phyloP scores from a whole-genome alignment of 257 asterid species.

The Paulownia fortunei region DNA sequence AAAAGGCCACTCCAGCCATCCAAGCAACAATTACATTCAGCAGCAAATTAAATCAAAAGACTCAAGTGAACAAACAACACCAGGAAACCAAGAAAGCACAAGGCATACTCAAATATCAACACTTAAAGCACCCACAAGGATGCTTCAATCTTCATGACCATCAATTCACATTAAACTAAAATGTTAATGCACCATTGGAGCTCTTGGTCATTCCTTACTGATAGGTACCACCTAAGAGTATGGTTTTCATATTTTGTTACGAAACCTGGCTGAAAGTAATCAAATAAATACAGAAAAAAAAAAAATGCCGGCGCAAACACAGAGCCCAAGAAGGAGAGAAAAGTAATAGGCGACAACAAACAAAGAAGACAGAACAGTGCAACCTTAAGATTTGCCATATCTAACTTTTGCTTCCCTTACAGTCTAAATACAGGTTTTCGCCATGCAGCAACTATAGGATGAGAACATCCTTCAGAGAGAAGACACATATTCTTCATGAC shows the following conservation, averaged over 20 bases:
- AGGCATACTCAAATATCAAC: not conserved
- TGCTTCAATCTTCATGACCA: not conserved
- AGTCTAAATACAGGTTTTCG: no score
- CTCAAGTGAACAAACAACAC: not conserved
- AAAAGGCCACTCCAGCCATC: not conserved
- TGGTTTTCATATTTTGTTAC: not conserved
- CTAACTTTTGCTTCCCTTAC: no score
- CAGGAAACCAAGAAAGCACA: slow-evolving; percentile 3
- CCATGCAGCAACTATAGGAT: no score
- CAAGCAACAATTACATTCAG: slow-evolving; percentile 1
- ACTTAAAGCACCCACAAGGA: not conserved
- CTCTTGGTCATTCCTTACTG: not conserved
- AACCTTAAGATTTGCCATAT: no score
- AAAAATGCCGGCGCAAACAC: no score
- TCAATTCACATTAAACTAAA: not conserved
- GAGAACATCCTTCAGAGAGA: no score
- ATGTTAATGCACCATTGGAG: not conserved
- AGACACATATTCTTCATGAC: no score
- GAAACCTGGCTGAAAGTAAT: not conserved
- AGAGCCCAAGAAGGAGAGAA: no score
- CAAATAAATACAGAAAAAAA: not conserved
- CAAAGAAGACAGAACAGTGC: no score
- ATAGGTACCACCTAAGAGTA: not conserved
- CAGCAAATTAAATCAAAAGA: not conserved
- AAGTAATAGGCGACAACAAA: no score